Percentiles rank a stretch among this genome's conserved stretches.
Evolutionary conservation across 305 asterid species (phyloP).

Genomic region (Fraxinus greggii): DNA sequence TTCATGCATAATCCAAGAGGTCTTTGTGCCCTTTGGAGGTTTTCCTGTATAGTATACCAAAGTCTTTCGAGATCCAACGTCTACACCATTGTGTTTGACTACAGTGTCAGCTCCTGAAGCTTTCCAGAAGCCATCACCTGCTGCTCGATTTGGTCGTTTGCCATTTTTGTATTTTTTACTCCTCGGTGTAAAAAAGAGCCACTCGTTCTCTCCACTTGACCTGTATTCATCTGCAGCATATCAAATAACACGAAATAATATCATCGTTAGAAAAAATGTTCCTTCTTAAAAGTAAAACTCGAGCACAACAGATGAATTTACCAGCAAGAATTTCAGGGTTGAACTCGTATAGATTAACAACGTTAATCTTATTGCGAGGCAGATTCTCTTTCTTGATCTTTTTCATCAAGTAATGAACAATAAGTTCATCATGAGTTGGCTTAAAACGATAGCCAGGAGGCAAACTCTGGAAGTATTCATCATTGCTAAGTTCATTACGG

Average conservation of each 20-base stretch:
- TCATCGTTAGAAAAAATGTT: not conserved
- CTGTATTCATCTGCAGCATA: not conserved
- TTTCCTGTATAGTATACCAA: constrained; percentile 24
- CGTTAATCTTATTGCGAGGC: constrained; percentile 14
- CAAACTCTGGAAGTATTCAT: not conserved
- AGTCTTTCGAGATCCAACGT: constrained; percentile 16
- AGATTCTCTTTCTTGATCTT: constrained; percentile 1
- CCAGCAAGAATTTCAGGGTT: not conserved
- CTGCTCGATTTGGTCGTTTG: constrained; percentile 22
- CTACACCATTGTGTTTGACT: not conserved
- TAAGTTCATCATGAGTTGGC: constrained; percentile 23
- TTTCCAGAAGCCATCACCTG: constrained; percentile 31
- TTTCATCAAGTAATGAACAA: constrained; percentile 12
- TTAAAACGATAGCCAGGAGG: constrained; percentile 25
- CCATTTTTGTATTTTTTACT: constrained; percentile 19
- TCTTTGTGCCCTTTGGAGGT: constrained; percentile 6
- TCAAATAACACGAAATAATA: not conserved
- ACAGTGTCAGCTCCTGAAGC: constrained; percentile 25
- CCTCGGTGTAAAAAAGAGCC: constrained; percentile 34
- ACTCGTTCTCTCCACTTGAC: not conserved
- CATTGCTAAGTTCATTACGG: not conserved
- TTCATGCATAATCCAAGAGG: constrained; percentile 31
- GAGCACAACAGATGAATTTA: not conserved
- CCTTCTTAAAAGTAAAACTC: not conserved
- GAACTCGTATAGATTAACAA: not conserved